Evolutionary conservation across 768 basidiomycete genomes (phyloP), one percentile per base, ranked within the genome.

Genomic region (Auricularia sp.): DNA sequence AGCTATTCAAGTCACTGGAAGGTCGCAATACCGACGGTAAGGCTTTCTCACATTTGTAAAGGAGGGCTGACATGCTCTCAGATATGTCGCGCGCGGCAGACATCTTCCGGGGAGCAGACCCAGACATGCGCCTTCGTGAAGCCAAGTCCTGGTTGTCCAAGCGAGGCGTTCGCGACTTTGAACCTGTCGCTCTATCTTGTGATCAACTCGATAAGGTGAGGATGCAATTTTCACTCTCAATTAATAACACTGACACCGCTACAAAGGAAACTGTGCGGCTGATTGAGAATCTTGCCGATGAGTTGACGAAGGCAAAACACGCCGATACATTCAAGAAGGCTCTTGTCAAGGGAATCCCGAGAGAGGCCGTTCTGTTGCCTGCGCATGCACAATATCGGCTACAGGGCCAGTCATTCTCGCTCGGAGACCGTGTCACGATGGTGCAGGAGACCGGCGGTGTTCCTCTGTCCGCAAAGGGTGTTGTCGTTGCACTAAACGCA

Each of bases 351-450:
- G 87, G 87, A 23, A 95, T 98, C 44, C 96, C 96, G 3, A 85
- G 93, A 11, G 88, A 93, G 71, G 94, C 93, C 5, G 87, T 98
- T 4, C 81, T 98, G 66, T 98, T 98, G 72, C 97, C 97, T 8
- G 78, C 87, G 1, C 94, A 98, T 76, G 87, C 93, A 1, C 80
- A 88, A 5, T 93, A 92, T 71, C 87, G 94, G 29, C 79, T 98
- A 7, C 93, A 94, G 71, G 89, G 91, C 63, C 97, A 98, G 74
- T 78, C 76, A 12, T 99, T 98, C 72, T 78, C 81, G 0, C 81
- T 98, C 5, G 96, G 96, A 12, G 96, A 99, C 74, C 83, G 97
- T 11, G 95, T 98, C 43, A 90, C 88, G 18, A 97, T 96, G 91
- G 93, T 98, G 1, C 89, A 91, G 69, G 97, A 98, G 72, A 87